These are phyloP conservation scores for Cyclotella distinguenda DNA, from an alignment of 108 stramenopile species.

Conservation along the genomic window DNA sequence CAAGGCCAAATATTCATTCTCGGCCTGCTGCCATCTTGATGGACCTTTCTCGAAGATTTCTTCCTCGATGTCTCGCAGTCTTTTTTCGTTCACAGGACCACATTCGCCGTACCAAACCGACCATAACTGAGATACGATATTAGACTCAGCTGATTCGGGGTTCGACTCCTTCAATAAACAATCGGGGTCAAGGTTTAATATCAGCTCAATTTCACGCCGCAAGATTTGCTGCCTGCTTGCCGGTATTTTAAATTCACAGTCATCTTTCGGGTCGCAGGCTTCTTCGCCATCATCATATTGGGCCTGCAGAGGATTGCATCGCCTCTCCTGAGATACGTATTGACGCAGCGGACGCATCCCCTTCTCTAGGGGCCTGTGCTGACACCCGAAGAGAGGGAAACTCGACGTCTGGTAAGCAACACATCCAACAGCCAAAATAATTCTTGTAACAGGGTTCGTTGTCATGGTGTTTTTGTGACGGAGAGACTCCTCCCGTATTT, in stretches of 20 bases:
- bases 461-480: too few species aligned
- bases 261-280: slow-evolving; percentile 1
- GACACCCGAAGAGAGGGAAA: too few species aligned
- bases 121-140: slow-evolving; percentile 26
- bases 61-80: slow-evolving; percentile 27
- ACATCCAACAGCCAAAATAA: too few species aligned
- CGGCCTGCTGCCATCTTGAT: slow-evolving; percentile 52
- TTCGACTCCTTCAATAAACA: slow-evolving; percentile 10
- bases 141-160: slow-evolving; percentile 3
- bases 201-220: slow-evolving; percentile 19
- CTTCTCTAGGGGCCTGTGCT: too few species aligned
- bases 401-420: too few species aligned
- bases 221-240: slow-evolving; percentile 6
- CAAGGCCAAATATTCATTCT: slow-evolving; percentile 41
- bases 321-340: too few species aligned
- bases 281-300: too few species aligned
- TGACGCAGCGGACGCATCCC: too few species aligned
- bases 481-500: too few species aligned
- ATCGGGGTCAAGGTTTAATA: slow-evolving; percentile 28
- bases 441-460: too few species aligned
- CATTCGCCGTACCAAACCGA: slow-evolving; percentile 35
- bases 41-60: slow-evolving; percentile 40
- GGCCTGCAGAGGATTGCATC: too few species aligned
- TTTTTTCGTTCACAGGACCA: slow-evolving; percentile 28
- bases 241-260: not conserved